A percentile compares a stretch with the other conserved stretches of the same genome.
Evolutionary conservation across 352 stramenopile genomes (phyloP).

Genomic region (Saprolegnia parasitica): DNA sequence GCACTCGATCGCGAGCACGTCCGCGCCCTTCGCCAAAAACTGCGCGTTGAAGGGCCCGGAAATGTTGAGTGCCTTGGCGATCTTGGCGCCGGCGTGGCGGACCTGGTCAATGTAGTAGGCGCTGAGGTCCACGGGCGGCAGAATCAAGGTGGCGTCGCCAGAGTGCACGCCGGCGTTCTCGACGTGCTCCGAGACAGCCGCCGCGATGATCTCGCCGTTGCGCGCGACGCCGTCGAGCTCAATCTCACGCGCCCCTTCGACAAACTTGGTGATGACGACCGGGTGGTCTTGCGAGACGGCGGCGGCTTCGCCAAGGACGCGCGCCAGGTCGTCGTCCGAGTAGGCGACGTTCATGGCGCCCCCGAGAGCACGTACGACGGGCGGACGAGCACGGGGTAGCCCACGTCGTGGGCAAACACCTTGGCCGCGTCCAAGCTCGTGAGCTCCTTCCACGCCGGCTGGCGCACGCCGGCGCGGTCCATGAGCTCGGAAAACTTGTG

Average conservation of each 20-base stretch:
- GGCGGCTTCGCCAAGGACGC: constrained; percentile 87
- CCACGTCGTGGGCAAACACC: constrained; percentile 90
- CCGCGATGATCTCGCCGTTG: constrained; percentile 85
- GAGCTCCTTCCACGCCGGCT: constrained; percentile 82
- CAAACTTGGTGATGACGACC: constrained; percentile 97
- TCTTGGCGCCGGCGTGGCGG: constrained; percentile 68
- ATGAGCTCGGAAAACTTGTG: constrained; percentile 95
- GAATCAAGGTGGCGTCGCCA: constrained; percentile 87
- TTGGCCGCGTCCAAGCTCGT: constrained; percentile 84
- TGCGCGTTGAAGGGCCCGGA: constrained; percentile 95
- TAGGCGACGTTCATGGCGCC: constrained; percentile 97
- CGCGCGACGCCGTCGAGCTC: constrained; percentile 90
- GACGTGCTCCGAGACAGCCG: constrained; percentile 91
- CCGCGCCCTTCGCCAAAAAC: constrained; percentile 91
- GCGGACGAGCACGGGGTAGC: constrained; percentile 95
- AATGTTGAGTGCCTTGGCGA: constrained; percentile 93
- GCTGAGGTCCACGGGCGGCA: constrained; percentile 73
- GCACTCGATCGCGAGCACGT: constrained; percentile 95
- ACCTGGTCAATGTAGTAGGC: constrained; percentile 64
- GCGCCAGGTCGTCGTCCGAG: constrained; percentile 87
- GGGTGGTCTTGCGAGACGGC: constrained; percentile 93
- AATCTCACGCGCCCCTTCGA: constrained; percentile 91
- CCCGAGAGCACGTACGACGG: constrained; percentile 97
- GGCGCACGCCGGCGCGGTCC: constrained; percentile 89
- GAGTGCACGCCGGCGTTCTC: constrained; percentile 93